A percentile compares a stretch with the other conserved stretches of the same genome.
These are phyloP conservation scores for Podila verticillata DNA, from an alignment of 192 early-diverging fungal genomes.

Conservation along the genomic window DNA sequence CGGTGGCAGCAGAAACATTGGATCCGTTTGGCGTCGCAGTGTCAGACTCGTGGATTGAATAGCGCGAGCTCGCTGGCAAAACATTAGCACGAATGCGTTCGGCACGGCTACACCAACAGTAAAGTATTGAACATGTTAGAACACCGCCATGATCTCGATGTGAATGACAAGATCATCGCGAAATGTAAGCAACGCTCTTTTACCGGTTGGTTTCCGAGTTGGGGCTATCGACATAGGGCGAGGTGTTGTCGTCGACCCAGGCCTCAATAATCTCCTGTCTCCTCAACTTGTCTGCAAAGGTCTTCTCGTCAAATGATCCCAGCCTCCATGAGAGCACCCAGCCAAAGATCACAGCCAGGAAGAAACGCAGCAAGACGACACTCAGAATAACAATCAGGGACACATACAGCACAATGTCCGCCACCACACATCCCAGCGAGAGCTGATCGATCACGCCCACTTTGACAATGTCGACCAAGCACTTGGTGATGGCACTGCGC, in stretches of 20 bases:
- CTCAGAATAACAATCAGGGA: slow-evolving; percentile 79
- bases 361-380: slow-evolving; percentile 73
- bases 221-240: slow-evolving; percentile 38
- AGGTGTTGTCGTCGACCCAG: slow-evolving; percentile 51
- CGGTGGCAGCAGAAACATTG: slow-evolving; percentile 34
- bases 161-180: neutral
- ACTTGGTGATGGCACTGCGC: slow-evolving; percentile 66
- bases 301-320: slow-evolving; percentile 77
- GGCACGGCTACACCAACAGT: slow-evolving; percentile 12
- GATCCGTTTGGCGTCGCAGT: slow-evolving; percentile 30
- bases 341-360: slow-evolving; percentile 80
- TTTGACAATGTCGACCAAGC: slow-evolving; percentile 81
- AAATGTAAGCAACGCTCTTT: neutral
- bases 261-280: slow-evolving; percentile 55
- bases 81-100: slow-evolving; percentile 49
- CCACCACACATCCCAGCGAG: slow-evolving; percentile 83
- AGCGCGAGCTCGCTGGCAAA: slow-evolving; percentile 19
- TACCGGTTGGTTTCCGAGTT: slow-evolving; percentile 46
- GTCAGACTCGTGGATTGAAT: slow-evolving; percentile 16
- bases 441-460: slow-evolving; percentile 84
- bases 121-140: neutral
- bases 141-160: no score
- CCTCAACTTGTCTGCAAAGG: slow-evolving; percentile 58
- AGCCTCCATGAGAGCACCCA: slow-evolving; percentile 86
- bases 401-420: slow-evolving; percentile 81